These are phyloP conservation scores for Gracilaria domingensis DNA, from an alignment of 23 red algal species.

Conservation along the genomic window DNA sequence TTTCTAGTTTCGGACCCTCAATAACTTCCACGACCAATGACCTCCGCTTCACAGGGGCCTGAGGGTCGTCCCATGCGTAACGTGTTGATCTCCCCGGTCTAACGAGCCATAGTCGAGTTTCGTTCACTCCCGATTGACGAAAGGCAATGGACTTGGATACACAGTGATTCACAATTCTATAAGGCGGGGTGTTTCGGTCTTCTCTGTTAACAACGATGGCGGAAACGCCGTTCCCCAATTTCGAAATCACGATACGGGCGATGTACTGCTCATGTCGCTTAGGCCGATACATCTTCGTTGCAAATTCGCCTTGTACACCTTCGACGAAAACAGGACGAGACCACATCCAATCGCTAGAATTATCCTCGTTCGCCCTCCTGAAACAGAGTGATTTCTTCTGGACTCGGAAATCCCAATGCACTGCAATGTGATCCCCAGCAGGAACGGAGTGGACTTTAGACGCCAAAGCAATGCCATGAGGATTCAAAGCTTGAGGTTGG, in stretches of 20 bases:
- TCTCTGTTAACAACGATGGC: constrained; percentile 73
- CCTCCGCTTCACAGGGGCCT: constrained; percentile 80
- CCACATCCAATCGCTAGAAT: constrained; percentile 84
- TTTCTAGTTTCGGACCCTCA: background rate
- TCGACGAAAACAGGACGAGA: constrained; percentile 73
- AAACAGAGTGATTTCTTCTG: constrained; percentile 70
- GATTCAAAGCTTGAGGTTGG: constrained; percentile 70
- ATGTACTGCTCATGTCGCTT: constrained; percentile 94
- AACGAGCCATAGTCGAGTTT: constrained; percentile 88
- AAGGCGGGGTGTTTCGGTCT: constrained; percentile 85
- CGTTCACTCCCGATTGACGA: constrained; percentile 86
- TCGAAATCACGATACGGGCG: constrained; percentile 62
- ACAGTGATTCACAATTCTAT: constrained; percentile 88
- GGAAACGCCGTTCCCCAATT: constrained; percentile 63
- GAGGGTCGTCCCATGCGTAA: constrained; percentile 94
- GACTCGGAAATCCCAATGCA: constrained; percentile 81
- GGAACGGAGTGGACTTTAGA: constrained; percentile 73
- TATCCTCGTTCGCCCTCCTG: constrained; percentile 63
- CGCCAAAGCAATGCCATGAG: constrained; percentile 71
- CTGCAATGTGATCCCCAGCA: constrained; percentile 48
- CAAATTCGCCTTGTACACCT: constrained; percentile 80
- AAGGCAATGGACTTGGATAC: constrained; percentile 80
- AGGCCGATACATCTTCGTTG: constrained; percentile 89
- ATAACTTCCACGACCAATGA: constrained; percentile 74
- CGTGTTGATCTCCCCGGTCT: constrained; percentile 79